Evolutionary conservation across 345 rosid genomes (phyloP).

Genomic region (Theobroma cacao): DNA sequence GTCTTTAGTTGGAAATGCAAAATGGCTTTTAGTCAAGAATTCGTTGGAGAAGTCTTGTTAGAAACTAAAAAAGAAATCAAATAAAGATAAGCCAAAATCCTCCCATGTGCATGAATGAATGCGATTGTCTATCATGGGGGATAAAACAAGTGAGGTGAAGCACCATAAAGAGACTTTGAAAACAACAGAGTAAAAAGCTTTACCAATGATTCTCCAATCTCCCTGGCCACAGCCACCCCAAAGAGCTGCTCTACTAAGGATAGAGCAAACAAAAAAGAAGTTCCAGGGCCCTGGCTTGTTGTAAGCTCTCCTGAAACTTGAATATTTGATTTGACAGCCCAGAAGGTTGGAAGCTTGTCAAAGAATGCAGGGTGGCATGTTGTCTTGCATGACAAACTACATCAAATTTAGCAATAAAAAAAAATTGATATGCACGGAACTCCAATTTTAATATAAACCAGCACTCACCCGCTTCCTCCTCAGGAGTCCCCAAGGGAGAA

Average conservation of each 20-base stretch:
- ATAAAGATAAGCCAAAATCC: not conserved
- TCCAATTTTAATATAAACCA: not conserved
- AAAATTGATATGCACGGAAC: not conserved
- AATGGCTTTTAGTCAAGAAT: not conserved
- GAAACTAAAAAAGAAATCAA: not conserved
- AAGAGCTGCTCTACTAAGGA: conserved; percentile 77
- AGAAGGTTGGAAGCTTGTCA: conserved; percentile 51
- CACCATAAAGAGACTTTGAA: not conserved
- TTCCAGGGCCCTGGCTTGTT: conserved; percentile 95
- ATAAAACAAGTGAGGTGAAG: not conserved
- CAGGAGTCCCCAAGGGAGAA: conserved; percentile 95
- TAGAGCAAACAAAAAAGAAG: conserved; percentile 79
- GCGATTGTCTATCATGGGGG: not conserved
- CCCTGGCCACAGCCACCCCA: conserved; percentile 69
- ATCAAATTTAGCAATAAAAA: conserved; percentile 42
- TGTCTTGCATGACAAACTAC: conserved; percentile 63
- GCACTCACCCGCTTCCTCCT: conserved; percentile 61
- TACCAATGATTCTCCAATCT: conserved; percentile 65
- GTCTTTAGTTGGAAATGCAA: not conserved
- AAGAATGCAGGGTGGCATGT: conserved; percentile 89
- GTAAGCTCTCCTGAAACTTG: conserved; percentile 89
- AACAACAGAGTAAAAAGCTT: conserved; percentile 14
- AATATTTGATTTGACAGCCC: conserved; percentile 88
- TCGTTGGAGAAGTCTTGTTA: not conserved
- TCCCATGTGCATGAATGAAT: not conserved